Evolutionary conservation across 2,329 filamentous ascomycete species (phyloP), one percentile per base, ranked within the genome.

Genomic region (Penicillium expansum): DNA sequence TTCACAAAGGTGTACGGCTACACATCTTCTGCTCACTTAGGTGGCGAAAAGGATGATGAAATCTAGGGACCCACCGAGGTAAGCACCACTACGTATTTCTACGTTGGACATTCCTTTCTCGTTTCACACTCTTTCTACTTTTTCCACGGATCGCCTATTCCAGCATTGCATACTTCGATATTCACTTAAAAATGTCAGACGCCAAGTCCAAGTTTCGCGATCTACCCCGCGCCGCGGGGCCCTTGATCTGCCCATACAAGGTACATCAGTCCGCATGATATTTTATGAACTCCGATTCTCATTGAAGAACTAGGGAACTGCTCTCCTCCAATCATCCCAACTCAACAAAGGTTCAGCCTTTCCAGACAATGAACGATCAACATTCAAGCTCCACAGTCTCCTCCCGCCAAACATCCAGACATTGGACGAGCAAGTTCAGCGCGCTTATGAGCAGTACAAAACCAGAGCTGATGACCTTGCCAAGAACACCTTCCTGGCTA

Each of bases 271-370:
- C 4, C n/a, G 3, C 14, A 1, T 8, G n/a, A n/a, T n/a, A n/a
- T 41, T 32, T 30, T 2, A 75, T 69, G 3, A 86, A 8, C 20
- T 33, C 11, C 20, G 4, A 30, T 33, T 13, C 20, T 51, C 86
- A 49, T 13, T 13, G 16, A 3, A 22, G 2, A 32, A 20, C 24
- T n/a, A 63, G 57, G 64, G 62, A 3, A 8, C n/a, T 47, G 14
- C 55, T 6, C 76, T 91, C 6, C 79, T 91, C 9, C 83, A 85
- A 58, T 84, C 83, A 11, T 81, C 87, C 1, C 86, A 83, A 65
- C 87, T 91, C 76, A 96, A 95, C 77, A 94, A 94, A 73, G 91
- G 91, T 30, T 91, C 90, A 3, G 90, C 86, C 0, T 93, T 93
- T 64, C 82, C 88, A 0, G 66, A 77, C 0, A 76, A 89, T 29